These are phyloP conservation scores for Rostrohypoxylon terebratum DNA, from an alignment of 495 filamentous ascomycete species.

Conservation along the genomic window DNA sequence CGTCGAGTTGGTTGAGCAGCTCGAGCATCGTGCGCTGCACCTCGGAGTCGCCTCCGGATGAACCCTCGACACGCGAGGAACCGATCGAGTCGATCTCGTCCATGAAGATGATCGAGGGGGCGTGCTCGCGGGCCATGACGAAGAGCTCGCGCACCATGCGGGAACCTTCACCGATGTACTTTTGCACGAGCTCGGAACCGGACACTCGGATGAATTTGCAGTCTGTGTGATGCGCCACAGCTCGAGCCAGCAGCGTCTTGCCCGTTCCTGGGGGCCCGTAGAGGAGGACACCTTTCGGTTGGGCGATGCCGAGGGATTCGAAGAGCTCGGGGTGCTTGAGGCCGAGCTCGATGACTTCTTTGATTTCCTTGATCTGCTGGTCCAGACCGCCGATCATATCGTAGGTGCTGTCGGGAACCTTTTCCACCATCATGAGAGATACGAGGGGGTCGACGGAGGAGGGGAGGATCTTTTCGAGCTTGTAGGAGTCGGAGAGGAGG, in stretches of 20 bases:
- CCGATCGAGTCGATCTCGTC: slow-evolving; percentile 99
- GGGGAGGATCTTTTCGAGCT: slow-evolving; percentile 97
- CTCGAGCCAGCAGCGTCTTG: slow-evolving; percentile 94
- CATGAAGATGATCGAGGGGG: slow-evolving; percentile 99
- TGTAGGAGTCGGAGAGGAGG: slow-evolving; percentile 94
- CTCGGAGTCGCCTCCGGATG: slow-evolving; percentile 96
- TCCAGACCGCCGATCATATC: slow-evolving; percentile 99
- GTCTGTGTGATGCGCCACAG: slow-evolving; percentile 97
- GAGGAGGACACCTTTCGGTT: slow-evolving; percentile 96
- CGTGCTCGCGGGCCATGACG: slow-evolving; percentile 98
- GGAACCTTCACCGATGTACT: slow-evolving; percentile 98
- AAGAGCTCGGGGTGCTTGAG: slow-evolving; percentile 98
- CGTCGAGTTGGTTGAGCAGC: slow-evolving; percentile 96
- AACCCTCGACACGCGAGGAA: slow-evolving; percentile 94
- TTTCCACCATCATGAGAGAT: slow-evolving; percentile 99
- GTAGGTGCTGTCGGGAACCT: slow-evolving; percentile 99
- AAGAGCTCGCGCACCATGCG: slow-evolving; percentile 99
- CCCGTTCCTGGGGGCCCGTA: slow-evolving; percentile 98
- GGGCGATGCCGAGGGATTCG: slow-evolving; percentile 97
- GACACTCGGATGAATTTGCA: slow-evolving; percentile 99
- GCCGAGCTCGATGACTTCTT: slow-evolving; percentile 99
- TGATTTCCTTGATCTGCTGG: slow-evolving; percentile 99
- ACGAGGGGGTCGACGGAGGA: slow-evolving; percentile 98
- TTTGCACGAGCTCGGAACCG: slow-evolving; percentile 96
- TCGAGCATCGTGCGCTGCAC: slow-evolving; percentile 99